A percentile compares a stretch with the other conserved stretches of the same genome.
Evolutionary conservation across 345 rosid species (phyloP).

Genomic region (Eucalyptus tenuipes): DNA sequence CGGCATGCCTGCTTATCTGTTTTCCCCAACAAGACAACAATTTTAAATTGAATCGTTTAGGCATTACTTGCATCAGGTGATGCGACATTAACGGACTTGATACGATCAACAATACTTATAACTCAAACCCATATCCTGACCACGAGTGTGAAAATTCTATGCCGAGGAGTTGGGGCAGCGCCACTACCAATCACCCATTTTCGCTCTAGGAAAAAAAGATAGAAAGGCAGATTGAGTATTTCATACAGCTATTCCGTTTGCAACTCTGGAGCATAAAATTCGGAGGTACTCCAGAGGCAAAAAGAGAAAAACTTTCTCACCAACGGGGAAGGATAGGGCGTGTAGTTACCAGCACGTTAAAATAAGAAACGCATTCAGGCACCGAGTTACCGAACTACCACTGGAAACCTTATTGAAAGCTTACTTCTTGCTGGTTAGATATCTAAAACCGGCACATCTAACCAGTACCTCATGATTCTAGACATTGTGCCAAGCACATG

Average conservation of each 20-base stretch:
- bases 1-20: neutral
- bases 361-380: too few relatives aligned
- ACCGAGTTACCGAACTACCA: too few relatives aligned
- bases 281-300: accelerated
- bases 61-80: neutral
- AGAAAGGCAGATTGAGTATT: neutral
- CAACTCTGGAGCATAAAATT: too few relatives aligned
- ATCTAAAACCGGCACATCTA: too few relatives aligned
- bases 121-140: neutral
- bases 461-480: accelerated
- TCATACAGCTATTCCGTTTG: too few relatives aligned
- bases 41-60: neutral
- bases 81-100: neutral
- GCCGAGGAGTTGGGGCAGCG: neutral
- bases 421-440: too few relatives aligned
- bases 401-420: too few relatives aligned
- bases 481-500: accelerated
- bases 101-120: neutral
- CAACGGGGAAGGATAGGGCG: accelerated
- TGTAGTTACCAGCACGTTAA: accelerated
- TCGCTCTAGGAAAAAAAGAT: neutral
- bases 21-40: neutral
- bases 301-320: accelerated
- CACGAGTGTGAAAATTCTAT: neutral
- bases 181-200: neutral